A percentile compares a stretch with the other conserved stretches of the same genome.
Evolutionary conservation across 2,329 filamentous ascomycete genomes (phyloP).

Genomic region (Neoscytalidium dimidiatum): DNA sequence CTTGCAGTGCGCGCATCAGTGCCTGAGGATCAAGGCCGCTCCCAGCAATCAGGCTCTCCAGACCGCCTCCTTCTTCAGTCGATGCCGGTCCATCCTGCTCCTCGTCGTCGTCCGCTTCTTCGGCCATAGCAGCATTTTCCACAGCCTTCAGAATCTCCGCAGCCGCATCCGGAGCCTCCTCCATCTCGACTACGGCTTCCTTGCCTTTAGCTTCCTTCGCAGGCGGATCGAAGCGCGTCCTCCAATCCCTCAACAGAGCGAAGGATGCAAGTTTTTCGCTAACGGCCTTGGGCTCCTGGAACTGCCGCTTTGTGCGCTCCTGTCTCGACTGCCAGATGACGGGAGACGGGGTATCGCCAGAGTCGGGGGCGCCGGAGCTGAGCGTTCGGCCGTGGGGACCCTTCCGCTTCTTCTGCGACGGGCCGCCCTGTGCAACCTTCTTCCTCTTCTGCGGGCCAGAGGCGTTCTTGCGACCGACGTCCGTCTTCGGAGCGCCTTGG

Average conservation of each 20-base stretch:
- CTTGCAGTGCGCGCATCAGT: slow-evolving; percentile 29
- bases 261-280: slow-evolving; percentile 36
- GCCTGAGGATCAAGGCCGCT: slow-evolving; percentile 23
- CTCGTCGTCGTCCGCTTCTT: slow-evolving; percentile 4
- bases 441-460: slow-evolving; percentile 33
- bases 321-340: slow-evolving; percentile 37
- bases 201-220: slow-evolving; percentile 21
- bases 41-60: slow-evolving; percentile 19
- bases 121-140: background rate
- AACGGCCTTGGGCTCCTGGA: slow-evolving; percentile 22
- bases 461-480: slow-evolving; percentile 27
- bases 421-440: slow-evolving; percentile 22
- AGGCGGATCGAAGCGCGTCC: slow-evolving; percentile 35
- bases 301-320: slow-evolving; percentile 23
- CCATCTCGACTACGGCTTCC: slow-evolving; percentile 12
- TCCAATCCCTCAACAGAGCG: slow-evolving; percentile 49
- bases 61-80: slow-evolving; percentile 11
- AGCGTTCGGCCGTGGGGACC: background rate
- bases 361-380: background rate
- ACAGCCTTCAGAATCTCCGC: background rate
- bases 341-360: slow-evolving; percentile 22
- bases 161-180: background rate
- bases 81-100: slow-evolving; percentile 19
- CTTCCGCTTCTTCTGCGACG: slow-evolving; percentile 22
- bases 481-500: slow-evolving; percentile 25